A percentile compares a stretch with the other conserved stretches of the same genome.
phyloP scores from a whole-genome alignment of 169 alveolate genomes.

The Besnoitia besnoiti region DNA sequence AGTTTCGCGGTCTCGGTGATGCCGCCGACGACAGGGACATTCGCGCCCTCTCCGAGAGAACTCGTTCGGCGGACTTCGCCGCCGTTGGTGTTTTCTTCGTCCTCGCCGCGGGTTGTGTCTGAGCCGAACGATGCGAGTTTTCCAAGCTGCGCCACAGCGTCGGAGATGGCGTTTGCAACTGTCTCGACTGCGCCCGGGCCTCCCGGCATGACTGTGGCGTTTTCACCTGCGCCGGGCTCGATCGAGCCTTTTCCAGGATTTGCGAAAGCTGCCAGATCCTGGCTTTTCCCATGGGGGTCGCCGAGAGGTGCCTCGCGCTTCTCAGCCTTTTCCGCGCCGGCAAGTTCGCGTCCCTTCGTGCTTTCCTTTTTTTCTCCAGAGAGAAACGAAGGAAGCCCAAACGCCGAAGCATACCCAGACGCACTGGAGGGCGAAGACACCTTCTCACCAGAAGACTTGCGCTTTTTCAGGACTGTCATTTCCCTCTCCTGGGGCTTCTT shows the following conservation, averaged over 20 bases:
- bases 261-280: too few relatives aligned
- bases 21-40: neutral
- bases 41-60: neutral
- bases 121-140: neutral
- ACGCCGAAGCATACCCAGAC: too few relatives aligned
- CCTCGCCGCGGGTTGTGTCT: neutral
- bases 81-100: neutral
- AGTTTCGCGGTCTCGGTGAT: too few relatives aligned
- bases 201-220: neutral
- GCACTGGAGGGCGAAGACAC: too few relatives aligned
- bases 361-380: too few relatives aligned
- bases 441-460: neutral
- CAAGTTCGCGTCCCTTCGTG: too few relatives aligned
- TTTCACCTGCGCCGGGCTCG: neutral
- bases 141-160: conserved; percentile 2
- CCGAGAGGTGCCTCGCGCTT: too few relatives aligned
- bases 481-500: neutral
- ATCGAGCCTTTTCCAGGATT: neutral
- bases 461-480: neutral
- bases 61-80: neutral
- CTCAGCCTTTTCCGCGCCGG: too few relatives aligned
- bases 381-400: too few relatives aligned
- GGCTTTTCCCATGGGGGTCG: too few relatives aligned
- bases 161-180: neutral
- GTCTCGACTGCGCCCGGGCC: neutral